Conservation (phyloP, 2,329 filamentous ascomycete genomes). For the Aspergillus sp. region DNA sequence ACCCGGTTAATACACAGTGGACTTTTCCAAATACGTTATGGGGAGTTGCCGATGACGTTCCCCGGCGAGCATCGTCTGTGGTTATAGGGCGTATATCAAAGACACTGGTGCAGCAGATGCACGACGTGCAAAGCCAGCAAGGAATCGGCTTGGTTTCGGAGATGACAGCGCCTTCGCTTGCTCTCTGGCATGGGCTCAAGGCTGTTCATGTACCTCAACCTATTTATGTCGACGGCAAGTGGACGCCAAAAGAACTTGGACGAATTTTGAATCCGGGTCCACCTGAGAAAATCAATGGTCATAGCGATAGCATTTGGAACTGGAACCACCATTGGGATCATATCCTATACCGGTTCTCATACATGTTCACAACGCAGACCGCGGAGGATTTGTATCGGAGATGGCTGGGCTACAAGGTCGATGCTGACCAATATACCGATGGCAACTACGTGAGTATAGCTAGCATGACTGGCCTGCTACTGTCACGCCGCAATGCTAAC, state of each 20-base stretch:
- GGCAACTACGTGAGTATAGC: slow-evolving; percentile 8
- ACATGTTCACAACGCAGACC: slow-evolving; percentile 20
- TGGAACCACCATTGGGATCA: slow-evolving; percentile 21
- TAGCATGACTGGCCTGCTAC: background rate
- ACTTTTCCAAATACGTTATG: slow-evolving; percentile 61
- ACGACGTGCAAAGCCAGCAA: slow-evolving; percentile 58
- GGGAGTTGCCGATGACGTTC: slow-evolving; percentile 50
- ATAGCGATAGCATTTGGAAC: slow-evolving; percentile 31
- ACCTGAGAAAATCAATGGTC: slow-evolving; percentile 42
- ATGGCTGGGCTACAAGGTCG: slow-evolving; percentile 39
- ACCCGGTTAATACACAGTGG: slow-evolving; percentile 62
- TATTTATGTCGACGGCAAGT: slow-evolving; percentile 48
- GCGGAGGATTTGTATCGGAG: slow-evolving; percentile 47
- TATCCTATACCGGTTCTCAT: slow-evolving; percentile 18
- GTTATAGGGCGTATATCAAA: slow-evolving; percentile 60
- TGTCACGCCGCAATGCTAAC: slow-evolving; percentile 1
- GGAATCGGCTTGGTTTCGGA: slow-evolving; percentile 64
- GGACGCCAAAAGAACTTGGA: slow-evolving; percentile 46
- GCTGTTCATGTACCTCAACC: slow-evolving; percentile 57
- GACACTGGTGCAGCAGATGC: slow-evolving; percentile 60
- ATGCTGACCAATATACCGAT: slow-evolving; percentile 8
- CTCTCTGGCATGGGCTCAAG: slow-evolving; percentile 68
- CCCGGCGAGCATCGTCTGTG: slow-evolving; percentile 61
- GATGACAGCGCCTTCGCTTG: slow-evolving; percentile 65
- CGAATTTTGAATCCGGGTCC: slow-evolving; percentile 47